These are phyloP conservation scores for Oryza nivara DNA, from an alignment of 176 grass and related monocot genomes.

Conservation along the genomic window DNA sequence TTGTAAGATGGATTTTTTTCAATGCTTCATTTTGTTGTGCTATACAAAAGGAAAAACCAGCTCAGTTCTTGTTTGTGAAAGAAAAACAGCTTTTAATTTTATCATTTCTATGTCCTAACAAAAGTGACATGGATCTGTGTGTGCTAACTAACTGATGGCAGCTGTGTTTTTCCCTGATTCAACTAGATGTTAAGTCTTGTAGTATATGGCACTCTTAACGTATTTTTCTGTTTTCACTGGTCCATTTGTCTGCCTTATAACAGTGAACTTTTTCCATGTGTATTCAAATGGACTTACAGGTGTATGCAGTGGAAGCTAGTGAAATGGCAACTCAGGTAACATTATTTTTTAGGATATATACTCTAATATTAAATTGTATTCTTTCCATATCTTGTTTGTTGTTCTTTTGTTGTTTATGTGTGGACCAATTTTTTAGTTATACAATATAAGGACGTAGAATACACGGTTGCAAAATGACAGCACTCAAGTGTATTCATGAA, in stretches of 20 bases:
- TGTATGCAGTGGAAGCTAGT: constrained; percentile 87
- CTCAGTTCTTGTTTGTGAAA: background rate
- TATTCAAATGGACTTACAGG: constrained; percentile 51
- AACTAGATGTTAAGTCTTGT: background rate
- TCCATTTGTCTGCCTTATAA: constrained; percentile 7
- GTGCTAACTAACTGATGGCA: background rate
- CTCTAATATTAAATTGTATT: constrained; percentile 6
- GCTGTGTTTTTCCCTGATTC: background rate
- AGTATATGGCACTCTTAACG: background rate
- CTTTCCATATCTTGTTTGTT: constrained; percentile 25
- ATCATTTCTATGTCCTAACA: background rate
- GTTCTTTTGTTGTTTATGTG: constrained; percentile 7
- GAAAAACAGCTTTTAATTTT: background rate
- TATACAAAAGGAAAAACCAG: background rate
- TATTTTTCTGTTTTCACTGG: constrained; percentile 14
- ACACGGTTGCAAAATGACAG: constrained; percentile 10
- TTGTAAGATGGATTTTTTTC: constrained; percentile 6
- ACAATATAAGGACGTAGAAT: background rate
- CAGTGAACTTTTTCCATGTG: background rate
- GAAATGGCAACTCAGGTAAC: constrained; percentile 85
- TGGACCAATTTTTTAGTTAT: background rate
- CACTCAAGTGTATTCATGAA: background rate
- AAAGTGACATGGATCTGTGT: background rate
- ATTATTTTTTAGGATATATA: constrained; percentile 21
- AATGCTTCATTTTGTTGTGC: background rate